Base-by-base conservation (phyloP, 2,329 filamentous ascomycete species). In the Fusarium haematococcum region DNA sequence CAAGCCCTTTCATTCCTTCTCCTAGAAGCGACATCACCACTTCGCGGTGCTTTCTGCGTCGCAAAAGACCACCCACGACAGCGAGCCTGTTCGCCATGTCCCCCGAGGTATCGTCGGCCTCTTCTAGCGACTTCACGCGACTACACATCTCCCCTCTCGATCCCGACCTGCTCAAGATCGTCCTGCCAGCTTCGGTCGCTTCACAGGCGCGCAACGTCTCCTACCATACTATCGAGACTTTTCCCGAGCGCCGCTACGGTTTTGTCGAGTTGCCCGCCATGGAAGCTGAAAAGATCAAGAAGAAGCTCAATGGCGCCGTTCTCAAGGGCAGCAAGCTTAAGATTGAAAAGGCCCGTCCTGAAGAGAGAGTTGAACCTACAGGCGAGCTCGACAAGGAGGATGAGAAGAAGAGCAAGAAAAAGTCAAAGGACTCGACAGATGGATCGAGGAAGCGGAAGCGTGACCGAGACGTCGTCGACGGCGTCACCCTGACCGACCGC, bases 141-240 rank as follows among this genome's bases (percentile, higher is more conserved):
- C 89, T 99, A 63, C 95, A 99, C 84, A 97, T 99, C 78, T 93
- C 94, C 18, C 97, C 97, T 57, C 89, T 99, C 76, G 95, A 92
- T 78, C 86, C 92, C 43, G 90, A 92, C 9, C 89, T 98, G 20
- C 86, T 97, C 66, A 88, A 90, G 65, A 87, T 92, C 58, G 90
- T 97, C 69, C 83, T 99, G 57, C 91, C 94, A 25, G 86, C 92
- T 1, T 89, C 92, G 1, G 80, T 94, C 16, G 75, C 89, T 91
- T 39, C 87, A 91, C 16, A 86, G 86, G 94, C 94, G 23, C 91
- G 91, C 70, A 94, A 95, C 80, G 90, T 98, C 62, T 98, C 95
- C n/a, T 98, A 93, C 84, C 96, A 98, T 83, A 87, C 87, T 6
- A 85, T 98, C 75, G 90, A 95, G 80, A 95, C 95, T 1, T 98